Evolutionary conservation across 148 eudicot genomes (phyloP), one percentile per base, ranked within the genome.

Genomic region (Diospyros lotus): DNA sequence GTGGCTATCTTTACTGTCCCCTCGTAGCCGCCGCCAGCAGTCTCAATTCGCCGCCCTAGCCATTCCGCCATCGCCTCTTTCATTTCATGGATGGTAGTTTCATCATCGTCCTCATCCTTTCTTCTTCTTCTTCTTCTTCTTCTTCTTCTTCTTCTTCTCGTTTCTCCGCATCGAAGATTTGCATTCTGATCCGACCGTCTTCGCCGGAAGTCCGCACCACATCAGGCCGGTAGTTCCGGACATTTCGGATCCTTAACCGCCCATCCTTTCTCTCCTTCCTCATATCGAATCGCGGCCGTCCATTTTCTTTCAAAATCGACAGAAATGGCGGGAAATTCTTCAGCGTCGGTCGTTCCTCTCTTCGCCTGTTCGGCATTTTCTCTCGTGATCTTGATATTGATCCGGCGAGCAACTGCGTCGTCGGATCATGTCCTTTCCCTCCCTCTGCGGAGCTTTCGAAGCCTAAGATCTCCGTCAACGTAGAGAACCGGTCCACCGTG

Each of bases 281-380:
- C 28, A 82, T 61, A 39, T 41, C 43, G 64, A 82, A 82, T 44
- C 56, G 75, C 40, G 80, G 85, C 70, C 77, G 70, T 54, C 85
- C 85, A 39, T 79, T 73, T 18, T 50, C 40, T 12, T 63, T 75
- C 82, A 82, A 76, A 52, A 42, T 79, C 39, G 82, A 66, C 44
- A 82, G 14, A 28, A 64, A 15, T 12, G 85, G 82, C 63, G 77
- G 77, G 62, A 82, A 66, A 78, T 50, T 39, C 72, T 53, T 64
- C 44, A 14, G 9, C 52, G 13, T 18, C 58, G 3, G 46, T 52
- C 28, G 28, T 28, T 53, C n/a, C 65, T 71, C 52, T 40, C 72
- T 66, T 77, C 68, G 11, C 65, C 64, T 43, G 40, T 66, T 66
- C 81, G 58, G 4, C 67, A 53, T 66, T 68, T 28, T 56, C 58